phyloP scores from a whole-genome alignment of 2,329 filamentous ascomycete genomes.

The Exophiala aquamarina region DNA sequence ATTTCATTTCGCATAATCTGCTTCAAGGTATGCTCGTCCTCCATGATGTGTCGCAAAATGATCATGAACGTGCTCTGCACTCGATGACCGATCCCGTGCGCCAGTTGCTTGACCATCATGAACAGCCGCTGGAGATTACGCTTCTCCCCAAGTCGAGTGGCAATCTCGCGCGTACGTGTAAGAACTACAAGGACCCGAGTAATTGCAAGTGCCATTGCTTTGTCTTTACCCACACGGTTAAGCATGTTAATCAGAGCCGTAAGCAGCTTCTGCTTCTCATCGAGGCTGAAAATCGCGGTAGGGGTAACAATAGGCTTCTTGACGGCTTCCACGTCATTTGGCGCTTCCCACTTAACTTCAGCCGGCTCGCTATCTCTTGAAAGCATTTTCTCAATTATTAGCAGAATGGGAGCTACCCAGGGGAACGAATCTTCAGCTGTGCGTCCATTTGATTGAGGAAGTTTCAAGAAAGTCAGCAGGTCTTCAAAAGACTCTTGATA shows the following conservation, averaged over 20 bases:
- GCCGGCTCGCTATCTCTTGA: slow-evolving; percentile 81
- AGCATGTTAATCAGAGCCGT: slow-evolving; percentile 78
- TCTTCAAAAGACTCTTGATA: slow-evolving; percentile 70
- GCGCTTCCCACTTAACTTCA: slow-evolving; percentile 68
- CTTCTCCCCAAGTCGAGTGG: slow-evolving; percentile 77
- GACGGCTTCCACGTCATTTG: slow-evolving; percentile 46
- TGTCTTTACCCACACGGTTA: slow-evolving; percentile 83
- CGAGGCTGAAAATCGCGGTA: slow-evolving; percentile 61
- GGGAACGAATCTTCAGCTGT: slow-evolving; percentile 77
- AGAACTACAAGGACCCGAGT: slow-evolving; percentile 83
- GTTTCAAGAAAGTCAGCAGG: slow-evolving; percentile 76
- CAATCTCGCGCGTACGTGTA: slow-evolving; percentile 74
- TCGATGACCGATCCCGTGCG: slow-evolving; percentile 72
- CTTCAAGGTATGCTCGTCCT: slow-evolving; percentile 86
- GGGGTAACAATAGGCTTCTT: slow-evolving; percentile 57
- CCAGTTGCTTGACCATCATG: slow-evolving; percentile 91
- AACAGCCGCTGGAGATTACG: slow-evolving; percentile 87
- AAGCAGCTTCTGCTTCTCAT: slow-evolving; percentile 71
- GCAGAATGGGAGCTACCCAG: slow-evolving; percentile 87
- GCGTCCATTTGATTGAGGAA: slow-evolving; percentile 54
- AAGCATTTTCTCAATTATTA: slow-evolving; percentile 88
- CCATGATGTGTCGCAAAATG: slow-evolving; percentile 86
- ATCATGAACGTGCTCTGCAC: slow-evolving; percentile 74
- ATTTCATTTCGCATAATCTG: slow-evolving; percentile 93
- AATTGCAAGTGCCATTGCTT: slow-evolving; percentile 77